Evolutionary conservation across 257 asterid genomes (phyloP).

Genomic region (Rehmannia glutinosa): DNA sequence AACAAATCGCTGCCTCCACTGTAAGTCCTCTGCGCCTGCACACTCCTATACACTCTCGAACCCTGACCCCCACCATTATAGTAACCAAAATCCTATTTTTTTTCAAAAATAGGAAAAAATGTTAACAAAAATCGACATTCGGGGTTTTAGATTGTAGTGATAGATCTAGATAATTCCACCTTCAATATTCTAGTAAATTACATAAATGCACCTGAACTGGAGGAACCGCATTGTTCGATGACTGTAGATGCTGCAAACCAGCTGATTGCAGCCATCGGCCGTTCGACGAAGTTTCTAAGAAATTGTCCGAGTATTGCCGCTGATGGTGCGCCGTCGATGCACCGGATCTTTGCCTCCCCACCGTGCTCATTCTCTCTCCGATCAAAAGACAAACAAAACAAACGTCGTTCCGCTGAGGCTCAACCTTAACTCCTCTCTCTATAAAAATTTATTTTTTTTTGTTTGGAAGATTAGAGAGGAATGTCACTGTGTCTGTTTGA

Average conservation of each 20-base stretch:
- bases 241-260: constrained; percentile 84
- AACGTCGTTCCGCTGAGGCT: neutral
- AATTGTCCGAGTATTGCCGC: constrained; percentile 87
- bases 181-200: neutral
- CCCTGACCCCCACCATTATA: constrained; percentile 73
- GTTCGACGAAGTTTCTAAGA: constrained; percentile 62
- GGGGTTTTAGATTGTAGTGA: neutral
- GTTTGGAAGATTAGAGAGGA: constrained; percentile 3
- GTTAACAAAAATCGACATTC: neutral
- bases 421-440: constrained; percentile 7
- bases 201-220: constrained; percentile 28
- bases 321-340: constrained; percentile 79
- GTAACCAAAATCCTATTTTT: constrained; percentile 56
- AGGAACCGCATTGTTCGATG: constrained; percentile 58
- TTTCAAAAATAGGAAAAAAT: neutral
- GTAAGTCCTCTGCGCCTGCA: constrained; percentile 55
- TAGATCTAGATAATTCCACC: constrained; percentile 29
- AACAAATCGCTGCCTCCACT: constrained; percentile 63
- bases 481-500: neutral
- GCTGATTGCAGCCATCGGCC: constrained; percentile 96
- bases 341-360: constrained; percentile 87
- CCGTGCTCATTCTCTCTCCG: constrained; percentile 59
- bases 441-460: neutral
- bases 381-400: neutral
- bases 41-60: constrained; percentile 55